Conservation (phyloP, 1,284 basidiomycete genomes). For the Ganoderma meredithae region DNA sequence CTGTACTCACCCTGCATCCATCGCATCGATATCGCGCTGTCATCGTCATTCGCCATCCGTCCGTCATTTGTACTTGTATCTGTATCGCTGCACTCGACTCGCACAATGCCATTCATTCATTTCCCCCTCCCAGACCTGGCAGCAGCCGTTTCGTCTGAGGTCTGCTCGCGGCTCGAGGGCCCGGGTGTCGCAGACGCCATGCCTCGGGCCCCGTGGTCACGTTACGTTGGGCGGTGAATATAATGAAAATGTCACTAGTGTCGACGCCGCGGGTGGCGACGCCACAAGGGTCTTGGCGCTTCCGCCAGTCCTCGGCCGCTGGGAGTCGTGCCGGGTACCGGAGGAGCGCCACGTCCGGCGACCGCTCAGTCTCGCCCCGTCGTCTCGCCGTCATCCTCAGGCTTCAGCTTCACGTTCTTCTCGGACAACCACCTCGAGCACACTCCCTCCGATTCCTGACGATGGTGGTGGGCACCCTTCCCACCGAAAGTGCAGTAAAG, state of each 20-base stretch:
- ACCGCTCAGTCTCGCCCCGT: no score
- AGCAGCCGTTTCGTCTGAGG: no score
- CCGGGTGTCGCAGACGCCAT: no score
- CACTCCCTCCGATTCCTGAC: neutral
- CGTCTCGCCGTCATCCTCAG: no score
- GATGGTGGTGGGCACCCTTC: neutral
- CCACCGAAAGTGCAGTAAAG: neutral
- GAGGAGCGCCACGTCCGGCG: neutral
- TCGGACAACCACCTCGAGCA: neutral
- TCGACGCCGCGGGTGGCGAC: neutral
- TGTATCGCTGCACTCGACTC: neutral
- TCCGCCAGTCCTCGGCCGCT: neutral
- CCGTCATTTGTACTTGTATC: constrained; percentile 2
- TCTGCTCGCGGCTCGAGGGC: no score
- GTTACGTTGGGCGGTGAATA: neutral
- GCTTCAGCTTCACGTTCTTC: no score
- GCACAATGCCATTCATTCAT: neutral
- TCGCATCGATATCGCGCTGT: neutral
- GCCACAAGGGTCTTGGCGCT: neutral
- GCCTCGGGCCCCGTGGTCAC: no score
- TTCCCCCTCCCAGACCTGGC: no score
- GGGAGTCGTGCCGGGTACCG: neutral
- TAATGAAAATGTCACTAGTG: no score
- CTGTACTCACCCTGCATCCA: neutral
- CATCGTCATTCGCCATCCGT: neutral